phyloP scores from a whole-genome alignment of 1,139 yeast species.

The Casaregolazyma suthepensis region DNA sequence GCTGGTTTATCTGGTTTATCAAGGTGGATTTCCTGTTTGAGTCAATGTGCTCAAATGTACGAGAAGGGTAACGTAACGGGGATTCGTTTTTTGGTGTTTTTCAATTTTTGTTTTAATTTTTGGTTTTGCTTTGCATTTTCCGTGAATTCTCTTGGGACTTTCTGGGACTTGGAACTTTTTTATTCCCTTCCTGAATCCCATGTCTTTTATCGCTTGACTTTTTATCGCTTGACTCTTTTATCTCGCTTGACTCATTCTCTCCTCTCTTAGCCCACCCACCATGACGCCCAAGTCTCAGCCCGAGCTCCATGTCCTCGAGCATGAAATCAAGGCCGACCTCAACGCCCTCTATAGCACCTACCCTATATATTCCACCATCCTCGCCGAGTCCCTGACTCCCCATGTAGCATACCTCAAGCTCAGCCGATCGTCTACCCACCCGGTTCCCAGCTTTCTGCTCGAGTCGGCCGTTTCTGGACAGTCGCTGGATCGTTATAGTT shows the following conservation, averaged over 20 bases:
- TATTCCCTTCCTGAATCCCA: too few species aligned
- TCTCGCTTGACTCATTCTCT: too few species aligned
- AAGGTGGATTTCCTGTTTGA: background rate
- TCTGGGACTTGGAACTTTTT: too few species aligned
- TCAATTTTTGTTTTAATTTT: too few species aligned
- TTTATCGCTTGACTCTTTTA: too few species aligned
- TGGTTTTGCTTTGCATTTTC: too few species aligned
- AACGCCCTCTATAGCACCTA: constrained; percentile 41
- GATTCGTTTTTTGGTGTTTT: background rate
- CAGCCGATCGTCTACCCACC: constrained; percentile 50
- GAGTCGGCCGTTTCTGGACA: constrained; percentile 90
- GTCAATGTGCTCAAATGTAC: background rate
- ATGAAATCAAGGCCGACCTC: constrained; percentile 1
- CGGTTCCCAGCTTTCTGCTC: constrained; percentile 68
- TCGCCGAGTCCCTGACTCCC: constrained; percentile 76
- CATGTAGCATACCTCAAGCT: constrained; percentile 84
- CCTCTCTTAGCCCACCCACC: too few species aligned
- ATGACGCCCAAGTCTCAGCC: constrained; percentile 1
- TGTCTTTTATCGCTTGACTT: background rate
- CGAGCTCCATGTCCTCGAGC: background rate
- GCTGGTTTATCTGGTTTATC: background rate
- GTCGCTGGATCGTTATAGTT: constrained; percentile 81
- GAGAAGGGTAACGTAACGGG: background rate
- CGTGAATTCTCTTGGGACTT: too few species aligned
- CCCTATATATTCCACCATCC: constrained; percentile 71